Evolutionary conservation across 140 eudicot genomes (phyloP).

Genomic region (Stevia rebaudiana): DNA sequence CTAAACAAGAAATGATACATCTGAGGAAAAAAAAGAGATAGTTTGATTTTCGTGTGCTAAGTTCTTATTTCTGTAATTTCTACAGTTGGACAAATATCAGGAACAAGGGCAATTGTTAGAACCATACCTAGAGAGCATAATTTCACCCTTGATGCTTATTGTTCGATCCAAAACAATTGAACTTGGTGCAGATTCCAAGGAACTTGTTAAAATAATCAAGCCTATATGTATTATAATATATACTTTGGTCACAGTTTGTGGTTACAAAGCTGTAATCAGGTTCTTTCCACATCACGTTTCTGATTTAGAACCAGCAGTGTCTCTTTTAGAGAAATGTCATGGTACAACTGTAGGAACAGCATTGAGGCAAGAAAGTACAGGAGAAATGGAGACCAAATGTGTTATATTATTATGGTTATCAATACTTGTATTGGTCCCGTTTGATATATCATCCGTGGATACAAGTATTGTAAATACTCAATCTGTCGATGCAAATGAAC

Average conservation of each 20-base stretch:
- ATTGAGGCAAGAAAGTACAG: slow-evolving; percentile 89
- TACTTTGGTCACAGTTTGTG: slow-evolving; percentile 86
- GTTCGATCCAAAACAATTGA: slow-evolving; percentile 72
- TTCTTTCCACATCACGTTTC: slow-evolving; percentile 99
- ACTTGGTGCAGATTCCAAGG: slow-evolving; percentile 51
- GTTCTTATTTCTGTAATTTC: background rate
- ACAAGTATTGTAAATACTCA: slow-evolving; percentile 56
- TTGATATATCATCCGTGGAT: slow-evolving; percentile 93
- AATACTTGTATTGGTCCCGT: slow-evolving; percentile 89
- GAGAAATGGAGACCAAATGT: slow-evolving; percentile 98
- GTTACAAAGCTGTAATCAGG: slow-evolving; percentile 86
- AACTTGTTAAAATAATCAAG: slow-evolving; percentile 62
- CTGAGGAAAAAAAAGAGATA: background rate
- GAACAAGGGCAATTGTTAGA: slow-evolving; percentile 88
- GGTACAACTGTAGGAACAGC: slow-evolving; percentile 46
- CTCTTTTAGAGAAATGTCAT: slow-evolving; percentile 82
- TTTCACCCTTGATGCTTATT: slow-evolving; percentile 74
- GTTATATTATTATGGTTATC: slow-evolving; percentile 83
- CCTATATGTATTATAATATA: slow-evolving; percentile 72
- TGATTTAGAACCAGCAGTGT: slow-evolving; percentile 90
- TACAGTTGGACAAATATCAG: slow-evolving; percentile 96
- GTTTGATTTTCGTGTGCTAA: background rate
- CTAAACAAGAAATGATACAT: slow-evolving; percentile 4
- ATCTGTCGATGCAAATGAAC: slow-evolving; percentile 43
- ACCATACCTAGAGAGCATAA: slow-evolving; percentile 93